Base-by-base conservation (phyloP, 192 early-diverging fungal species). In the Podila verticillata region DNA sequence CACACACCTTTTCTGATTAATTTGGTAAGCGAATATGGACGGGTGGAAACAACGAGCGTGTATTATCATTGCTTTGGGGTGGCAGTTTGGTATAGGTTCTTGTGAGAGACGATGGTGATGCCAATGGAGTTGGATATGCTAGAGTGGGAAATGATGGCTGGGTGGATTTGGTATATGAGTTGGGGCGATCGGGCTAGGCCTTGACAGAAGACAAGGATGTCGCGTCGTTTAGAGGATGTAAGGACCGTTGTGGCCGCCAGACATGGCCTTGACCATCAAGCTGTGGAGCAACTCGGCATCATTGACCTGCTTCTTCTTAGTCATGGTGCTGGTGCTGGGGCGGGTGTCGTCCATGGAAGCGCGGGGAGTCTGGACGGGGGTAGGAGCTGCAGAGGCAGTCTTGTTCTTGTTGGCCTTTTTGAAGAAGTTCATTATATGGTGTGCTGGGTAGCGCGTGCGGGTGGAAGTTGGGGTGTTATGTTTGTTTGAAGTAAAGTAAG, bases 141-240 rank as follows among this genome's bases (percentile, higher is more conserved):
- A 15, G 39, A 17, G 39, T 44, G 39, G 39, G 10, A 44, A 15
- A 17, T 44, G 15, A 15, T 44, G 12, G 39, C 39, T 44, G 12
- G 13, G 39, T 15, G 39, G 39, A 15, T 15, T 24, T 54, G 51
- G 51, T 54, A 54, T 54, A 26, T 54, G 51, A n/a, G 22, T 26
- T n/a, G n/a, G 10, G 51, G 22, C 7, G 22, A 17, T 6, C 6
- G 22, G 24, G 10, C 7, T 47, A 24, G 6, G 22, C 51, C 24
- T 24, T 54, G 51, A 7, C n/a, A 54, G 51, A n/a, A 2, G n/a
- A 24, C 22, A 19, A 24, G 24, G 24, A n/a, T 10, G 4, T n/a
- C n/a, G 22, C 24, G n/a, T 54, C 51, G n/a, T 57, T 57, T 63
- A 63, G 51, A 71, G 69, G n/a, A 71, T 71, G 61, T 61, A 71